These are phyloP conservation scores for Pseudotsuga menziesii DNA, from an alignment of 75 land plant genomes.

Conservation along the genomic window DNA sequence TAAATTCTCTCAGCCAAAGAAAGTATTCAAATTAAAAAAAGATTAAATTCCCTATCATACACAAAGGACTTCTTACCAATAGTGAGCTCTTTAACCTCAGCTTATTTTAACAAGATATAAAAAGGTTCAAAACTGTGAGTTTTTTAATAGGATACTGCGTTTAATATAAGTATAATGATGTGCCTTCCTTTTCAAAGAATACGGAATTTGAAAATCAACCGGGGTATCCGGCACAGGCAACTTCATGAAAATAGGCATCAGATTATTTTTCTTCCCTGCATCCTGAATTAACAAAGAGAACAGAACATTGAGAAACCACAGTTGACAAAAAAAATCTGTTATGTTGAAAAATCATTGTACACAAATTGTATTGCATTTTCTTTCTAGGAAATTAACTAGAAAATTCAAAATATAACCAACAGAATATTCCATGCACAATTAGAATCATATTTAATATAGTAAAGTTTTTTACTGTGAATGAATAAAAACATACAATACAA, in stretches of 20 bases:
- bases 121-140: background rate
- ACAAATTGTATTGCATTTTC: background rate
- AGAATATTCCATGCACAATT: background rate
- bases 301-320: background rate
- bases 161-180: conserved; percentile 45
- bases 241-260: conserved; percentile 13
- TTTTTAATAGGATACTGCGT: conserved; percentile 69
- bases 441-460: background rate
- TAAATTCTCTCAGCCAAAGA: background rate
- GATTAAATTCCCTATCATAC: too few relatives aligned
- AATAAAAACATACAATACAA: background rate
- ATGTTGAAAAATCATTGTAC: background rate
- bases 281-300: background rate
- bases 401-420: background rate
- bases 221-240: conserved; percentile 34
- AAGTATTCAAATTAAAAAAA: background rate
- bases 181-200: conserved; percentile 44
- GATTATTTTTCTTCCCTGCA: conserved; percentile 1
- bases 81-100: too few relatives aligned
- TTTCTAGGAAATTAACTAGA: background rate
- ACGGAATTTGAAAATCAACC: conserved; percentile 68
- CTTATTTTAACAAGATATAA: background rate
- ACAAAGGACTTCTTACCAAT: too few relatives aligned
- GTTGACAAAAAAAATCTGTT: background rate
- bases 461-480: background rate